phyloP scores from a whole-genome alignment of 495 filamentous ascomycete genomes.

The Hyphodiscus hymeniophilus region DNA sequence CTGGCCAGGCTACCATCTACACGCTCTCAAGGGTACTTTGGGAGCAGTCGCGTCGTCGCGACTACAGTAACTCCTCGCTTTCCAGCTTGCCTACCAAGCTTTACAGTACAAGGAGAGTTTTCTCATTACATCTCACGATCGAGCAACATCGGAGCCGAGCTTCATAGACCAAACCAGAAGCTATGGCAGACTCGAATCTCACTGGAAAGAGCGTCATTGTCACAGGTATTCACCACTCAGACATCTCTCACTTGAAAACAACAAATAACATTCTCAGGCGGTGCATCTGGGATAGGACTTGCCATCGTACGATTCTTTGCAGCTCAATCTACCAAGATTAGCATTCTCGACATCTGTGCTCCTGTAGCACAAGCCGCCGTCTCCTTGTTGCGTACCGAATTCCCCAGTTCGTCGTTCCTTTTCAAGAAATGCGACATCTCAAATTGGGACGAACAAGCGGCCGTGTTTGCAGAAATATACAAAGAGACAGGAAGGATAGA shows the following conservation, averaged over 20 bases:
- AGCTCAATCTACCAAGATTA: conserved; percentile 34
- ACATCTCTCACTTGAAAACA: background rate
- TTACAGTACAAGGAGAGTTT: no score
- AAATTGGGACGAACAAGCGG: conserved; percentile 25
- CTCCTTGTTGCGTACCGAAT: conserved; percentile 27
- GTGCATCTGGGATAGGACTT: conserved; percentile 47
- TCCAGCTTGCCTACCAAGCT: no score
- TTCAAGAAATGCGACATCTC: conserved; percentile 29
- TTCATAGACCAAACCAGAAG: no score
- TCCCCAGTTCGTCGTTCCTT: conserved; percentile 26
- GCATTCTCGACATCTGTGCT: conserved; percentile 44
- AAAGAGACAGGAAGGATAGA: conserved; percentile 33
- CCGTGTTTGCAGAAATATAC: conserved; percentile 30
- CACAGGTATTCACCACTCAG: background rate
- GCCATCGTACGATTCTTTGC: conserved; percentile 40
- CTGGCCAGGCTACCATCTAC: no score
- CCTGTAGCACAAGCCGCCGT: conserved; percentile 25
- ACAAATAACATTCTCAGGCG: conserved; percentile 27
- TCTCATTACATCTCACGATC: no score
- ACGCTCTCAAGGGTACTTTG: no score
- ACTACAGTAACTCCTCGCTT: no score
- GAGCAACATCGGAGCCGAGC: no score
- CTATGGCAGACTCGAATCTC: background rate
- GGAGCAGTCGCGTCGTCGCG: no score
- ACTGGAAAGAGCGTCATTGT: background rate